These are phyloP conservation scores for Chalciporus sp. DNA, from an alignment of 1,284 basidiomycete species.

Conservation along the genomic window DNA sequence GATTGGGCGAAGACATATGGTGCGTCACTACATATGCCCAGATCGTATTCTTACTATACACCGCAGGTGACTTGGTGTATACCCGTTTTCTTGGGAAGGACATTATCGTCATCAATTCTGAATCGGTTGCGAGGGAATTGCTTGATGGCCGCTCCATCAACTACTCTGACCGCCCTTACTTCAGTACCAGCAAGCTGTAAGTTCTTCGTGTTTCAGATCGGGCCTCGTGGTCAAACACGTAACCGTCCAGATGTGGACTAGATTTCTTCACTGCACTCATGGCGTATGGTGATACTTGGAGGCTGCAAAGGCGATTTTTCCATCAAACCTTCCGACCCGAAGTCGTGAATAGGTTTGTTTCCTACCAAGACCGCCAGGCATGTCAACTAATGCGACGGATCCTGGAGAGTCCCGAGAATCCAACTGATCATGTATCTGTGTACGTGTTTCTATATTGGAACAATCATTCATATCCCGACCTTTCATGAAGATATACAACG, in stretches of 20 bases:
- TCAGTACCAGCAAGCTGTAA: slow-evolving; percentile 17
- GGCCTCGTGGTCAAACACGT: not conserved
- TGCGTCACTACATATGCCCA: not conserved
- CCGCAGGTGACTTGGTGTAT: slow-evolving; percentile 39
- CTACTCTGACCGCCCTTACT: slow-evolving; percentile 39
- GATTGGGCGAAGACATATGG: slow-evolving; percentile 27
- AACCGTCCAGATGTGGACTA: slow-evolving; percentile 40
- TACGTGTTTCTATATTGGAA: not conserved
- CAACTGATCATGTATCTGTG: slow-evolving; percentile 29
- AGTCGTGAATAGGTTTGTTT: slow-evolving; percentile 27
- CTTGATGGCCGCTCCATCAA: slow-evolving; percentile 41
- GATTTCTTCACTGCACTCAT: slow-evolving; percentile 38
- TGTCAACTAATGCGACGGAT: slow-evolving; percentile 37
- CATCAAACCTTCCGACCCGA: slow-evolving; percentile 37
- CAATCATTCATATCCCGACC: too few relatives aligned
- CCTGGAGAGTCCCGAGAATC: slow-evolving; percentile 31
- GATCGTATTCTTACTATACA: too few relatives aligned
- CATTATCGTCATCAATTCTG: slow-evolving; percentile 43
- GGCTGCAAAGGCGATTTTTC: slow-evolving; percentile 40
- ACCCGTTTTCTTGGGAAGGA: slow-evolving; percentile 31
- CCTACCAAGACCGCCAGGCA: slow-evolving; percentile 35
- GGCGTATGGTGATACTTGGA: slow-evolving; percentile 45
- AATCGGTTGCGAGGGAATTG: slow-evolving; percentile 40
- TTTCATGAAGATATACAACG: slow-evolving; percentile 26
- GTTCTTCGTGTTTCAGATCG: not conserved